These are phyloP conservation scores for Trichoderma atrobrunneum DNA, from an alignment of 2,329 filamentous ascomycete genomes.

Conservation along the genomic window DNA sequence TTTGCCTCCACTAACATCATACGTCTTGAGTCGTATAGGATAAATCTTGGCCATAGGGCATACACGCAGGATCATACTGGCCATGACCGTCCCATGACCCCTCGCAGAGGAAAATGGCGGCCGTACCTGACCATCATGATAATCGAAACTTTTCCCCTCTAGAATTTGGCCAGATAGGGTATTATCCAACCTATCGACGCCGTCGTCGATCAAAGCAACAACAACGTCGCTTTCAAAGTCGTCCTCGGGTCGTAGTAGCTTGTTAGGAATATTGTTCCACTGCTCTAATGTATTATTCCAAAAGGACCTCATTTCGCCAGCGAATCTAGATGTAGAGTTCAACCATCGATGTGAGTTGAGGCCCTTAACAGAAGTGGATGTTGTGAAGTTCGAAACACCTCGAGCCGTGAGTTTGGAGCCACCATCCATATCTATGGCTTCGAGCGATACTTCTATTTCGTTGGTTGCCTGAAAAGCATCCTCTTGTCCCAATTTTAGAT, in stretches of 20 bases:
- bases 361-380: too few relatives aligned
- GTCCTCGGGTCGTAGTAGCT: not conserved
- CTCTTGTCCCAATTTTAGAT: too few relatives aligned
- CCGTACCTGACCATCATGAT: not conserved
- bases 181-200: not conserved
- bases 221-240: not conserved
- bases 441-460: too few relatives aligned
- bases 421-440: not conserved
- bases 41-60: constrained; percentile 29
- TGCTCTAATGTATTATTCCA: not conserved
- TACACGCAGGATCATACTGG: constrained; percentile 25
- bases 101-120: not conserved
- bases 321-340: not conserved
- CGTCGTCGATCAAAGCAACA: not conserved
- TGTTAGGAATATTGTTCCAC: not conserved
- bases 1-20: not conserved
- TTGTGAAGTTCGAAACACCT: not conserved
- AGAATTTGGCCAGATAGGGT: not conserved
- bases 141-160: not conserved
- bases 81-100: constrained; percentile 27
- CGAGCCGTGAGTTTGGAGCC: too few relatives aligned
- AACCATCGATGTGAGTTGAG: not conserved
- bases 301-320: not conserved
- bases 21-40: constrained; percentile 23
- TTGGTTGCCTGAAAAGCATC: too few relatives aligned